Base-by-base conservation (phyloP, 2,329 filamentous ascomycete species). In the Berkeleyomyces rouxiae region DNA sequence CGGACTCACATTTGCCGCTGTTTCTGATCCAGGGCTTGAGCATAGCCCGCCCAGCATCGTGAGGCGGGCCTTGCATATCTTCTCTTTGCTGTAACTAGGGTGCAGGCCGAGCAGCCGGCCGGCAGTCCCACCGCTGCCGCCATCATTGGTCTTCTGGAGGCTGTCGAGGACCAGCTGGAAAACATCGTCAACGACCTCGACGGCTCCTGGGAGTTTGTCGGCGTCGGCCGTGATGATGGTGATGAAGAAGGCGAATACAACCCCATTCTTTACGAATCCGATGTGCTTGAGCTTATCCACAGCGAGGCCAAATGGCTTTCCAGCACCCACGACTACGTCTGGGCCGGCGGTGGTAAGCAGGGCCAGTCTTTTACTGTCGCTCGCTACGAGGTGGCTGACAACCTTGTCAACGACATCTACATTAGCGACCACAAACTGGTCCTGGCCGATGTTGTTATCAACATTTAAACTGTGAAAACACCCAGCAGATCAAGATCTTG, bases 241-340 rank as follows among this genome's bases (percentile, higher is more conserved):
- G 74, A 78, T 33, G 70, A 78, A 58, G 77, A 77, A 3, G 90
- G 88, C 64, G 90, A 95, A 74, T 91, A 89, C 74, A 86, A 84
- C 9, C 88, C 90, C 13, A 82, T 95, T 65, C 79, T 95, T 67
- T 95, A 88, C 73, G 82, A 81, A 42, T 75, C 77, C 0, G 73
- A 75, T 1, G 71, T 78, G 10, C 90, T 87, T 82, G 70, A 75
- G 13, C 77, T 87, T 49, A 71, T 79, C 46, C 74, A 77, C 23
- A 83, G 75, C 72, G 76, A 83, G 68, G 88, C 85, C 0, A 78
- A 84, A 59, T 95, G 90, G 90, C 76, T 95, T 11, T 90, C 85
- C 49, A 75, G 82, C 67, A 95, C 87, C 3, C 90, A 88, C 68
- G 86, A 89, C 71, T 87, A 85, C 68, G 72, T 88, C 9, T 88